Percentiles rank a stretch among this genome's conserved stretches.
phyloP scores from a whole-genome alignment of 2,329 filamentous ascomycete species.

The Cladophialophora immunda region DNA sequence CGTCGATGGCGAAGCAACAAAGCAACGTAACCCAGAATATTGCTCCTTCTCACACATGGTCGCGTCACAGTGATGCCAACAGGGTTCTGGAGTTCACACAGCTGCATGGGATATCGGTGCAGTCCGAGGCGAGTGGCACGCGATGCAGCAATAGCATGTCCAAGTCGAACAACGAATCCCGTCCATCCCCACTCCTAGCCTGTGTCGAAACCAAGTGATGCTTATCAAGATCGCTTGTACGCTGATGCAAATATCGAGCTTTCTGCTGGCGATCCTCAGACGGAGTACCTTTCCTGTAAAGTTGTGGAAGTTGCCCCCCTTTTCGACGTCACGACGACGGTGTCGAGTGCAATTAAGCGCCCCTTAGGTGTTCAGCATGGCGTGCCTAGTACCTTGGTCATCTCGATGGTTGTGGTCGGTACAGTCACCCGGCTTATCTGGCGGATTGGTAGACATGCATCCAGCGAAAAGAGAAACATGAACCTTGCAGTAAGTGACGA shows the following conservation, averaged over 20 bases:
- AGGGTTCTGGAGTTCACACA: not conserved
- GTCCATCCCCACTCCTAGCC: not conserved
- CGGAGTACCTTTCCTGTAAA: not conserved
- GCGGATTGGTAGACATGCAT: not conserved
- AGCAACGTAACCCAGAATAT: not conserved
- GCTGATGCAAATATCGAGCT: not conserved
- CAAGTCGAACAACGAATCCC: not conserved
- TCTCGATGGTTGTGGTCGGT: not conserved
- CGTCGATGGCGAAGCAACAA: not conserved
- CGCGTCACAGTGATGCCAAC: not conserved
- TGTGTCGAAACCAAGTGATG: not conserved
- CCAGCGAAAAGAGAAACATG: not conserved
- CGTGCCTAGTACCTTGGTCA: not conserved
- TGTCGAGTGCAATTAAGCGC: not conserved
- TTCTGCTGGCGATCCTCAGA: not conserved
- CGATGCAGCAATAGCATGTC: not conserved
- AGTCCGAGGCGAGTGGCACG: not conserved
- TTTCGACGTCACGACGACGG: not conserved
- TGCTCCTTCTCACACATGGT: not conserved
- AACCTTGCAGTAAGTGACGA: not conserved
- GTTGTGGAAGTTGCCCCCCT: not conserved
- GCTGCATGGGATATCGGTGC: not conserved
- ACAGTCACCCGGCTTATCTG: not conserved
- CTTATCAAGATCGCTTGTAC: constrained; percentile 2
- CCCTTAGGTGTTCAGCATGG: not conserved